Conservation (phyloP, 495 filamentous ascomycete species). For the Aspergillus coremiiformis region DNA sequence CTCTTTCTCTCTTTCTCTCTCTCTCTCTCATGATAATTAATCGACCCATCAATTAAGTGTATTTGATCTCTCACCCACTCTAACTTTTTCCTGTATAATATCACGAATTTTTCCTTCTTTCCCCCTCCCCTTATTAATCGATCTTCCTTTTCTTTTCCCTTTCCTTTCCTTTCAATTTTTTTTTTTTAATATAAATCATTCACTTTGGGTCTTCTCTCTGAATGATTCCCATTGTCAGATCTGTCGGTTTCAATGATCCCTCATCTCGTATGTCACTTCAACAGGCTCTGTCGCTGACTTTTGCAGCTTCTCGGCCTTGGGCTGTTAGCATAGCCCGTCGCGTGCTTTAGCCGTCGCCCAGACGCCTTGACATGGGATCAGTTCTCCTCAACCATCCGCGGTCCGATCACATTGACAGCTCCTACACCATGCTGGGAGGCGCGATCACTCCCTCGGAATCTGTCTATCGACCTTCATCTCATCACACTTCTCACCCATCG, state of each 20-base stretch:
- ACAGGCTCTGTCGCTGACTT: conserved; percentile 12
- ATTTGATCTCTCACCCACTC: background rate
- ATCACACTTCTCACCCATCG: conserved; percentile 13
- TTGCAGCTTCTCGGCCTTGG: conserved; percentile 3
- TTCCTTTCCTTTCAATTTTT: background rate
- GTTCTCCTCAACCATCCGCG: conserved; percentile 41
- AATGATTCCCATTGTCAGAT: conserved; percentile 9
- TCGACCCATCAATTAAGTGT: background rate
- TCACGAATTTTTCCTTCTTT: background rate
- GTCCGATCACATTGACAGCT: conserved; percentile 36
- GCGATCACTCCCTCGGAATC: conserved; percentile 34
- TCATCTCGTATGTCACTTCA: conserved; percentile 10
- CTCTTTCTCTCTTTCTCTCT: too few species aligned
- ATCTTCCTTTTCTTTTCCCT: background rate
- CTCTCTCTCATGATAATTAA: background rate
- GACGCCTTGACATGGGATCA: conserved; percentile 36
- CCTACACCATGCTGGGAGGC: conserved; percentile 47
- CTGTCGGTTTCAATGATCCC: conserved; percentile 9
- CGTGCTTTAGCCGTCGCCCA: conserved; percentile 2
- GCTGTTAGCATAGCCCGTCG: conserved; percentile 4
- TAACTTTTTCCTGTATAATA: too few species aligned
- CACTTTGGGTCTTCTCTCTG: conserved; percentile 8
- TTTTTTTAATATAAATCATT: background rate
- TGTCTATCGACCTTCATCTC: conserved; percentile 28
- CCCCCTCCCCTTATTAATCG: too few species aligned